These are phyloP conservation scores for Coemansia sp. DNA, from an alignment of 192 early-diverging fungal genomes.

Conservation along the genomic window DNA sequence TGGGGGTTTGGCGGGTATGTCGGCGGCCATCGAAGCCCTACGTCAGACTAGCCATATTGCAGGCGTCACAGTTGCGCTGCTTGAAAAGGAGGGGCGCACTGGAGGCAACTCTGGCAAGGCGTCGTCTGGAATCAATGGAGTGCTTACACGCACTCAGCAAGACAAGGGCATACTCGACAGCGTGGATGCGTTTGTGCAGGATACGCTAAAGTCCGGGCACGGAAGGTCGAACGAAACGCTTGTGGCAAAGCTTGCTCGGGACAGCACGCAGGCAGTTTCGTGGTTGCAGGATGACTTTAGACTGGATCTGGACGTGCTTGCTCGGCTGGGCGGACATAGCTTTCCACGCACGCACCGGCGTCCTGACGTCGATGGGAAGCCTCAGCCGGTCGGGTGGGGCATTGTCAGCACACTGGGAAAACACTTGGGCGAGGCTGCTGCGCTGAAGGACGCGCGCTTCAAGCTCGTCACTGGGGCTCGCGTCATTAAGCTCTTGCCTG, in stretches of 20 bases:
- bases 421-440: conserved; percentile 70
- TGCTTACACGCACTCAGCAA: conserved; percentile 84
- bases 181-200: conserved; percentile 81
- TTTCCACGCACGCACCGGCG: conserved; percentile 91
- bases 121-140: conserved; percentile 97
- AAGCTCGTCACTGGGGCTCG: conserved; percentile 83
- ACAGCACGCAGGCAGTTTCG: conserved; percentile 87
- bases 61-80: conserved; percentile 25
- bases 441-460: conserved; percentile 67
- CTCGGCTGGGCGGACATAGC: conserved; percentile 92
- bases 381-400: conserved; percentile 89
- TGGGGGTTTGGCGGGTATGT: conserved; percentile 43
- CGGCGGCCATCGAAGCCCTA: conserved; percentile 48
- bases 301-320: conserved; percentile 85
- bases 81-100: conserved; percentile 45
- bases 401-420: conserved; percentile 92
- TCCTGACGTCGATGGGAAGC: conserved; percentile 61
- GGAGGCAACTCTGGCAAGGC: conserved; percentile 97
- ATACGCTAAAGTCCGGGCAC: conserved; percentile 86
- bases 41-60: conserved; percentile 22
- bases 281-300: conserved; percentile 92
- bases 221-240: conserved; percentile 80
- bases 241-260: conserved; percentile 82
- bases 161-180: conserved; percentile 75
- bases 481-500: conserved; percentile 74